Conservation (phyloP, 441 rosid species). For the Melastoma candidum region DNA sequence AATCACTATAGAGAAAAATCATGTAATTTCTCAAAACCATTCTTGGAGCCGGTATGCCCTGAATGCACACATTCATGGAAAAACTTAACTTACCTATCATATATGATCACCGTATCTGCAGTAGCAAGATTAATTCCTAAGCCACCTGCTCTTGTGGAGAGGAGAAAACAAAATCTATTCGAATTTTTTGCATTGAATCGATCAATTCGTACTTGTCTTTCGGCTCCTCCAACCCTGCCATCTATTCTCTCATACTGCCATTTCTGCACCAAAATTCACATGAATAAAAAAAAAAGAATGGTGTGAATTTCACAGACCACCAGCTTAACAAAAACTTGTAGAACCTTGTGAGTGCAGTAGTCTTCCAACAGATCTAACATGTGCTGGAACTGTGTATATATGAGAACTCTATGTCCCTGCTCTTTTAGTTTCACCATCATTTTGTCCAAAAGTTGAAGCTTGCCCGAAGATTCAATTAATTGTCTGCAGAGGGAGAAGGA, state of each 20-base stretch:
- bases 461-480: conserved; percentile 82
- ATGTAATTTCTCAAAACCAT: no score
- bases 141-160: conserved; percentile 99
- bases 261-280: conserved; percentile 36
- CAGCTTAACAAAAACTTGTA: conserved; percentile 6
- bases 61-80: neutral
- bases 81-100: conserved; percentile 62
- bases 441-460: conserved; percentile 81
- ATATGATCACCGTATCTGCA: conserved; percentile 94
- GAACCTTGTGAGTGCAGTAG: conserved; percentile 74
- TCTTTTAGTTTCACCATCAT: conserved; percentile 97
- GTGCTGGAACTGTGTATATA: conserved; percentile 96
- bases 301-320: conserved; percentile 4
- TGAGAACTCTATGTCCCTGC: conserved; percentile 96
- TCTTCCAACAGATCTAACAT: conserved; percentile 97
- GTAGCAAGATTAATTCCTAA: conserved; percentile 99
- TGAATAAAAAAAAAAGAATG: conserved; percentile 1
- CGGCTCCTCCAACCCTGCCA: conserved; percentile 99
- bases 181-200: conserved; percentile 86
- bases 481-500: conserved; percentile 34
- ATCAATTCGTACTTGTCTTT: conserved; percentile 95
- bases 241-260: conserved; percentile 96
- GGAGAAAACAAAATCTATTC: conserved; percentile 89
- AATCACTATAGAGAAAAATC: no score
- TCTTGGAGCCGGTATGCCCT: no score